A percentile compares a stretch with the other conserved stretches of the same genome.
Conservation (phyloP, 2,329 filamentous ascomycete species). For the Alternaria ethzedia region DNA sequence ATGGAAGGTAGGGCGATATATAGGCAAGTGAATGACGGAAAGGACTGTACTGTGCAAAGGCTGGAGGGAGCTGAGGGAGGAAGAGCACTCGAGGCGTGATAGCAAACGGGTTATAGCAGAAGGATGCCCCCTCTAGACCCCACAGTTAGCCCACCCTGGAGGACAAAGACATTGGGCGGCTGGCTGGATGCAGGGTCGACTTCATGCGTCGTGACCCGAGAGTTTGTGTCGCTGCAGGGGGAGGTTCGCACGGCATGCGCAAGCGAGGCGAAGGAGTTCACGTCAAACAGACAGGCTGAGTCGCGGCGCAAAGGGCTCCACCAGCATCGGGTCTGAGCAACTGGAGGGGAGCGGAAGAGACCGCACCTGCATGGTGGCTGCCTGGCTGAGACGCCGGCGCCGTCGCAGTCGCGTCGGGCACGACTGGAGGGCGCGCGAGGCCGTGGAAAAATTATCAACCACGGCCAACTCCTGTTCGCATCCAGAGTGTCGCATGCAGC, state of each 20-base stretch:
- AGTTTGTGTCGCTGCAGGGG: slow-evolving; percentile 19
- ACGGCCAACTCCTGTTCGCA: background rate
- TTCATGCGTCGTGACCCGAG: slow-evolving; percentile 27
- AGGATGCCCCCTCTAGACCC: slow-evolving; percentile 7
- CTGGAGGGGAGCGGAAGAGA: slow-evolving; percentile 18
- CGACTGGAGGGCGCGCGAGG: background rate
- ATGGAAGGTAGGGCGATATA: slow-evolving; percentile 16
- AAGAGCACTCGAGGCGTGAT: slow-evolving; percentile 10
- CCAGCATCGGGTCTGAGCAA: slow-evolving; percentile 5
- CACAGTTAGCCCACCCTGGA: slow-evolving; percentile 3
- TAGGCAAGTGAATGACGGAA: slow-evolving; percentile 5
- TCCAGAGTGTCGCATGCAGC: background rate
- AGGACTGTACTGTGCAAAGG: slow-evolving; percentile 15
- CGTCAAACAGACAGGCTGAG: slow-evolving; percentile 25
- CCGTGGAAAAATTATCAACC: background rate
- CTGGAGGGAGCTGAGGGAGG: slow-evolving; percentile 1
- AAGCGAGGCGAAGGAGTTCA: slow-evolving; percentile 26
- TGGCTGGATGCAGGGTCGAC: slow-evolving; percentile 21
- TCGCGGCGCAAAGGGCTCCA: slow-evolving; percentile 10
- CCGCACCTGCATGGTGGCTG: slow-evolving; percentile 23
- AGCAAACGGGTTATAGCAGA: slow-evolving; percentile 12
- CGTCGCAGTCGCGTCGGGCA: background rate
- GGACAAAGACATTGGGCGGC: slow-evolving; percentile 14
- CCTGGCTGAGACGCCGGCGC: slow-evolving; percentile 26
- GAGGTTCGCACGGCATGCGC: slow-evolving; percentile 18